phyloP scores from a whole-genome alignment of 2,329 filamentous ascomycete species.

The Phaeosphaeria sp. region DNA sequence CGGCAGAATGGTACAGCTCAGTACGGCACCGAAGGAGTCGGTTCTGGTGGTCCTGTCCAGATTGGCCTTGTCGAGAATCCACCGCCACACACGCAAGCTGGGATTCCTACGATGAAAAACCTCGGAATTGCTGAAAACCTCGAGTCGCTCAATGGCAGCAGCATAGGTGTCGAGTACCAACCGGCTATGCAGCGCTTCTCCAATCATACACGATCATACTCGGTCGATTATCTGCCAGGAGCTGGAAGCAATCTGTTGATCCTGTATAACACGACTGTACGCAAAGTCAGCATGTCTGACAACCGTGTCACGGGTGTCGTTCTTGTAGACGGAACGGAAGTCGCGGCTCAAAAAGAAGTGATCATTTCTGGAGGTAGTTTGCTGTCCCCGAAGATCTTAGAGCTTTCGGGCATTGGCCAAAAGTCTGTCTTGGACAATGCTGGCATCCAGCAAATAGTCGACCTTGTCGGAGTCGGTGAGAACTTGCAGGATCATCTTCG shows the following conservation, averaged over 20 bases:
- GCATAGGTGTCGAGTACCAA: constrained; percentile 57
- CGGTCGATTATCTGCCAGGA: constrained; percentile 51
- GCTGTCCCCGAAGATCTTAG: constrained; percentile 24
- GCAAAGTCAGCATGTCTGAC: constrained; percentile 44
- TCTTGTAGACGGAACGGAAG: constrained; percentile 26
- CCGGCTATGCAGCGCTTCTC: constrained; percentile 57
- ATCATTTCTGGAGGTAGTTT: constrained; percentile 29
- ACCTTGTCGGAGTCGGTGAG: constrained; percentile 29
- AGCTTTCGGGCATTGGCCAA: constrained; percentile 30
- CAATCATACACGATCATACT: constrained; percentile 58
- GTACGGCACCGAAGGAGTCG: constrained; percentile 34
- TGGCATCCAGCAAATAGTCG: constrained; percentile 18
- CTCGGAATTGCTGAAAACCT: constrained; percentile 51
- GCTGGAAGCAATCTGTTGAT: constrained; percentile 52
- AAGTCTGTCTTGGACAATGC: constrained; percentile 12
- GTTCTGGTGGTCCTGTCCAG: constrained; percentile 36
- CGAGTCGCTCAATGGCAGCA: constrained; percentile 57
- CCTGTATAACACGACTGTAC: constrained; percentile 42
- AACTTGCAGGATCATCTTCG: constrained; percentile 40
- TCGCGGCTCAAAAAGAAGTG: constrained; percentile 38
- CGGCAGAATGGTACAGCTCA: constrained; percentile 19
- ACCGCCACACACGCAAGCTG: constrained; percentile 52
- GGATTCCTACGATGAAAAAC: constrained; percentile 55
- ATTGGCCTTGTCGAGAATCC: constrained; percentile 50
- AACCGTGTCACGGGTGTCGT: constrained; percentile 34